Base-by-base conservation (phyloP, 2,329 filamentous ascomycete genomes). In the Cylindrodendrum hubeiense region DNA sequence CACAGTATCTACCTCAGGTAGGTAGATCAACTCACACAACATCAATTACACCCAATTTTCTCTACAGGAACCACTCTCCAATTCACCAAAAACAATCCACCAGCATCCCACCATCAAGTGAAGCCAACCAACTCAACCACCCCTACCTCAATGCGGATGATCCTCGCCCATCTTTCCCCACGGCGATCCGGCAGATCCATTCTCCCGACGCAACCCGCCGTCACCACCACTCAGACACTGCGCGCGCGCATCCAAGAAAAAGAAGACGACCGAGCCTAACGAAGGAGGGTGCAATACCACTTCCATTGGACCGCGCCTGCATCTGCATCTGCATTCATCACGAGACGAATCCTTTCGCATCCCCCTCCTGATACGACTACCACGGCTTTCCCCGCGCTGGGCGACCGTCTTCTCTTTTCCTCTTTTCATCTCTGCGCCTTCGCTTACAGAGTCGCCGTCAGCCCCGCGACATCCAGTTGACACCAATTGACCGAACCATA, bases 181-280 rank as follows among this genome's bases (percentile, higher is more conserved):
- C 72, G 70, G 68, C 52, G 53, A 51, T 52, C 62, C 75, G 75
- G 75, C 66, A 61, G 60, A 72, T 72, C 71, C 68, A 67, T 75
- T 77, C 69, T 66, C 73, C 74, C 69, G 61, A 26, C 26, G 12
- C 53, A 56, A 55, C 49, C 22, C 26, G 39, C 30, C 59, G 15
- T 50, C 52, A 43, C 57, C 59, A 60, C 49, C 21, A 53, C 60
- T 41, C 63, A 71, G 67, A 61, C 46, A 39, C 12, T 28, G 22
- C 33, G 22, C 24, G 43, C 39, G 47, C 47, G 26, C 44, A 41
- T 51, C 47, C 34, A 13, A 39, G 26, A 21, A 58, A 33, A 28
- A 56, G 44, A n/a, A 56, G 24, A 19, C 22, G 34, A 9, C n/a
- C 10, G 24, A 43, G 17, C 26, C 39, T 26, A 22, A n/a, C 26